phyloP scores from a whole-genome alignment of 345 rosid species.

The Eutrema yunnanense region DNA sequence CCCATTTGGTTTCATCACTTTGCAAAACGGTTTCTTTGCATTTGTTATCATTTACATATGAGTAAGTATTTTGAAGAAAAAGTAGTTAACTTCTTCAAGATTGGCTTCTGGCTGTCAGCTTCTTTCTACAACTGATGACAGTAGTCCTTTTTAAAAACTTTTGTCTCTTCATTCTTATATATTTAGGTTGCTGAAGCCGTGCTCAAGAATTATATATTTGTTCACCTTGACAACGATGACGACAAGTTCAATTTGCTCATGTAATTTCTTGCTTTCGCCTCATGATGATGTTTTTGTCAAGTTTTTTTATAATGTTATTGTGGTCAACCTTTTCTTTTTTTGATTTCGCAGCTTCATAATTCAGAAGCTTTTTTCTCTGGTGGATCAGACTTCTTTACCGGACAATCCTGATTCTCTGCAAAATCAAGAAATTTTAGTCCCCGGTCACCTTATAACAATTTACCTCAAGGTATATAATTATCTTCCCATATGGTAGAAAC shows the following conservation, averaged over 20 bases:
- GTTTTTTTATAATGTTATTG: slow-evolving; percentile 3
- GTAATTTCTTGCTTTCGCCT: slow-evolving; percentile 37
- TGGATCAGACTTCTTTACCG: slow-evolving; percentile 79
- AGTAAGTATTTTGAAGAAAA: background rate
- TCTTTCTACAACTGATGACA: slow-evolving; percentile 2
- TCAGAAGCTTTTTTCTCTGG: slow-evolving; percentile 94
- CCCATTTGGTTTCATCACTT: slow-evolving; percentile 1
- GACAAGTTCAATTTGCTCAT: slow-evolving; percentile 94
- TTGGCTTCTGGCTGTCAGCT: background rate
- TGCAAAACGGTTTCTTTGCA: background rate
- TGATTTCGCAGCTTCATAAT: slow-evolving; percentile 63
- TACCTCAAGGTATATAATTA: slow-evolving; percentile 65
- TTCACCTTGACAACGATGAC: slow-evolving; percentile 71
- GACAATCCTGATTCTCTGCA: slow-evolving; percentile 95
- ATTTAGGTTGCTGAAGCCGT: slow-evolving; percentile 75
- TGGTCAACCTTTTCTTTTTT: slow-evolving; percentile 14
- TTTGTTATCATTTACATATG: background rate
- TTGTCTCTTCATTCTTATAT: background rate
- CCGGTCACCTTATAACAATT: slow-evolving; percentile 85
- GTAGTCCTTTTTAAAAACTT: background rate
- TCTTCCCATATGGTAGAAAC: slow-evolving; percentile 1
- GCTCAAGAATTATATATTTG: slow-evolving; percentile 60
- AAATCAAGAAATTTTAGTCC: slow-evolving; percentile 92
- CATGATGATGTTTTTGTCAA: background rate
- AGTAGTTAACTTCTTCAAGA: background rate